Conservation (phyloP, 345 rosid species). For the Sisymbrium altissimum region DNA sequence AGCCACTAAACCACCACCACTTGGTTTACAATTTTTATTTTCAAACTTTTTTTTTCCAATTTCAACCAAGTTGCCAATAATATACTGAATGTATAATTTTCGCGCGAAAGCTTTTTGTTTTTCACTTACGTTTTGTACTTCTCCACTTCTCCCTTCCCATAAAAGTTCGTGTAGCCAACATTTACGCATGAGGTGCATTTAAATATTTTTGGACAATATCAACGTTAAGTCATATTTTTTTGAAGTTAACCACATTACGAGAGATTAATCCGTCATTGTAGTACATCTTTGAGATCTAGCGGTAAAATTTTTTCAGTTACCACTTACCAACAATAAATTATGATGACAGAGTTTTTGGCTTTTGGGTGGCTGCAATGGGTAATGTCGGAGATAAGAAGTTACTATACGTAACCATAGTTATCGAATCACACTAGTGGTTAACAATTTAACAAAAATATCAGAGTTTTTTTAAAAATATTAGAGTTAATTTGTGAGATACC, state of each 20-base stretch:
- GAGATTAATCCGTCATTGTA: neutral
- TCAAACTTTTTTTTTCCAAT: neutral
- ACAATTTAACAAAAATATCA: neutral
- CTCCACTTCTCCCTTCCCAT: neutral
- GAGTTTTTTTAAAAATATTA: too few species aligned
- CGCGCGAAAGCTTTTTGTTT: neutral
- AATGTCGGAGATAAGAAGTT: neutral
- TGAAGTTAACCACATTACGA: neutral
- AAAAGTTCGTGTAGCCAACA: neutral
- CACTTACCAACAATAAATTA: neutral
- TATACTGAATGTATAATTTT: neutral
- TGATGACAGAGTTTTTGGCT: neutral
- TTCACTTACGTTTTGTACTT: neutral
- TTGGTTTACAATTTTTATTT: too few species aligned
- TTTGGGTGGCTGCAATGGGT: neutral
- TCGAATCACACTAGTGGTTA: neutral
- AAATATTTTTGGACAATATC: neutral
- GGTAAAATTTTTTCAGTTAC: neutral
- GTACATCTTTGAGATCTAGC: neutral
- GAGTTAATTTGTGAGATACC: neutral
- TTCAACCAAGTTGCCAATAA: slow-evolving; percentile 16
- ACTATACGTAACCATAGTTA: neutral
- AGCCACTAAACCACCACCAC: too few species aligned
- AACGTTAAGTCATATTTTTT: neutral
- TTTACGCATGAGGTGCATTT: neutral